Base-by-base conservation (phyloP, 306 rosid species). In the Castanea crenata region DNA sequence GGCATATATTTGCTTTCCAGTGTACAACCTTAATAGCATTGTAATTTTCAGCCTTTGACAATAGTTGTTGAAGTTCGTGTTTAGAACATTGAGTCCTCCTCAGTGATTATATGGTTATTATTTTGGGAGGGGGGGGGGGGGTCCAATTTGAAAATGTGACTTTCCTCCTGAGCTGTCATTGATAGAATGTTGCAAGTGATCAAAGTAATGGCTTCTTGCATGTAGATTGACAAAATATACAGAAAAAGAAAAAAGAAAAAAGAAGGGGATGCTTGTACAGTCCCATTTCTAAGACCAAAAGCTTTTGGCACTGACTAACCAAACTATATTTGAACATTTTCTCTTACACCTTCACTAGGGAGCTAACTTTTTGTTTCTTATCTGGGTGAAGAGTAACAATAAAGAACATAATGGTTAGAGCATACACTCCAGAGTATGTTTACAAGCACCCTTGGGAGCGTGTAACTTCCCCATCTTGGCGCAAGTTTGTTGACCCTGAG, bases 371-470 rank as follows among this genome's bases (percentile, higher is more conserved):
- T 46, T 64, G 23, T 82, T 69, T 32, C 25, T 21, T 44, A 23
- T 69, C 34, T 31, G 79, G n/a, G 16, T 59, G 51, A 69, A 71
- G 84, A 54, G 72, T 1, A 25, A 19, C 72, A 67, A 18, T 32
- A 31, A 69, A 74, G 80, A 76, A 65, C 55, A 21, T 38, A n/a
- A 93, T 95, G 98, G 99, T 89, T 84, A 93, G 78, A 84, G 93
- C 97, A 44, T 93, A 95, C 72, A 65, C 80, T 65, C 99, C 93
- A 67, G 98, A 95, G 77, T 76, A 95, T 84, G 74, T 89, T 15
- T 95, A 90, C 87, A 91, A 85, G 80, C 99, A 95, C 82, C 98
- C 99, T 2, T 95, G 99, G 98, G 97, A 91, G 78, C 79, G 98
- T 74, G 99, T 93, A 56, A 91, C 92, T 52, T 85, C 91, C 29